These are phyloP conservation scores for Tolypocladium amazonense DNA, from an alignment of 2,329 filamentous ascomycete species.

Conservation along the genomic window DNA sequence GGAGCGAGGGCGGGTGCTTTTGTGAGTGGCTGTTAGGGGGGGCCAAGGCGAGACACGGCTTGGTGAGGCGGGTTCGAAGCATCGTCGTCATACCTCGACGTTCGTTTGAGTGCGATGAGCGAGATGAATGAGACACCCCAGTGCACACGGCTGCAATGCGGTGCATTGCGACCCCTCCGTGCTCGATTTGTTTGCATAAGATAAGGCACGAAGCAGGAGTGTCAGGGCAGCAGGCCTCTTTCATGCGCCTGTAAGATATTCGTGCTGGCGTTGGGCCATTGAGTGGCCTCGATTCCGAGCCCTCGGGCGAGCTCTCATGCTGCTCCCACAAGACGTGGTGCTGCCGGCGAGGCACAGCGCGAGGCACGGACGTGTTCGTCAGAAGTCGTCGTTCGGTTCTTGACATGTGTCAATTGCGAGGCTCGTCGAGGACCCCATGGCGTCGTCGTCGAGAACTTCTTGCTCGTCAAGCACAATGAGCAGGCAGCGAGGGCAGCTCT, in stretches of 20 bases:
- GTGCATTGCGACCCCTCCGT: neutral
- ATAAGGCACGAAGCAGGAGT: neutral
- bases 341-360: neutral
- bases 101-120: neutral
- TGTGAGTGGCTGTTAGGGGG: neutral
- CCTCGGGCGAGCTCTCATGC: neutral
- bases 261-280: neutral
- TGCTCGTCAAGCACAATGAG: neutral
- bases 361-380: no score
- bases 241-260: neutral
- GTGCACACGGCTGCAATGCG: neutral
- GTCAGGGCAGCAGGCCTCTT: neutral
- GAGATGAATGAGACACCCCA: neutral
- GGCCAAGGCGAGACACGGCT: slow-evolving; percentile 1
- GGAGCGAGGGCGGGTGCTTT: neutral
- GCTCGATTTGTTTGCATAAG: neutral
- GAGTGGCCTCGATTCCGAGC: neutral
- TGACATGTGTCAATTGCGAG: neutral
- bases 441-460: neutral
- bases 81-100: neutral
- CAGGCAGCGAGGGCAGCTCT: neutral
- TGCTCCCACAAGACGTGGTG: neutral
- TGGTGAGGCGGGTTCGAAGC: neutral
- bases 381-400: neutral
- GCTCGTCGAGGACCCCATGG: neutral